These are phyloP conservation scores for Thecamonas trahens DNA, from an alignment of 78 protist species.

Conservation along the genomic window DNA sequence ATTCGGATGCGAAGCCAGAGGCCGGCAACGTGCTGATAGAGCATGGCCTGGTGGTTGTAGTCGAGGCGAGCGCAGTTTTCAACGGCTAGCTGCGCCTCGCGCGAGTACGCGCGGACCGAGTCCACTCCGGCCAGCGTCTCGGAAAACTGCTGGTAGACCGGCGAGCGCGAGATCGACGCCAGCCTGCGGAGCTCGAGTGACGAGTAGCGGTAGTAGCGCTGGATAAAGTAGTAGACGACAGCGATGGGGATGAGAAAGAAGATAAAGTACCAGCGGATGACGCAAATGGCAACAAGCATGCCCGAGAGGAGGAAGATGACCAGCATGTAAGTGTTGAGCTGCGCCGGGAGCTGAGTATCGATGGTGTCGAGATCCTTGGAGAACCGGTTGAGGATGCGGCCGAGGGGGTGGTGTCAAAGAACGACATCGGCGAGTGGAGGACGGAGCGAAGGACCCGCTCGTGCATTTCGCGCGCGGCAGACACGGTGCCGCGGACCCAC, in stretches of 20 bases:
- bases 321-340: conserved; percentile 12
- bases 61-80: background rate
- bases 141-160: conserved; percentile 55
- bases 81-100: background rate
- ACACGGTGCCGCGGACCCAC: too few relatives aligned
- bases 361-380: conserved; percentile 37
- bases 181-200: conserved; percentile 71
- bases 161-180: conserved; percentile 60
- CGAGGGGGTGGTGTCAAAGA: conserved; percentile 68
- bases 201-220: conserved; percentile 9
- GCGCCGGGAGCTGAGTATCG: conserved; percentile 23
- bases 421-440: conserved; percentile 93
- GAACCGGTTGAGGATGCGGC: conserved; percentile 33
- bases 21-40: background rate
- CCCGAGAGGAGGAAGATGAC: conserved; percentile 11
- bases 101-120: conserved; percentile 35
- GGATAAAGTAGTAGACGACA: conserved; percentile 15
- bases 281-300: conserved; percentile 24
- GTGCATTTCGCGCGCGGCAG: too few relatives aligned
- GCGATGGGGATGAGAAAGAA: conserved; percentile 10
- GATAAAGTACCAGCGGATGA: conserved; percentile 49
- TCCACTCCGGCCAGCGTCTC: conserved; percentile 44
- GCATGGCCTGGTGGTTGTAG: background rate
- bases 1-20: too few relatives aligned
- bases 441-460: too few relatives aligned